Evolutionary conservation across 495 filamentous ascomycete genomes (phyloP).

Genomic region (Neurospora pannonica): DNA sequence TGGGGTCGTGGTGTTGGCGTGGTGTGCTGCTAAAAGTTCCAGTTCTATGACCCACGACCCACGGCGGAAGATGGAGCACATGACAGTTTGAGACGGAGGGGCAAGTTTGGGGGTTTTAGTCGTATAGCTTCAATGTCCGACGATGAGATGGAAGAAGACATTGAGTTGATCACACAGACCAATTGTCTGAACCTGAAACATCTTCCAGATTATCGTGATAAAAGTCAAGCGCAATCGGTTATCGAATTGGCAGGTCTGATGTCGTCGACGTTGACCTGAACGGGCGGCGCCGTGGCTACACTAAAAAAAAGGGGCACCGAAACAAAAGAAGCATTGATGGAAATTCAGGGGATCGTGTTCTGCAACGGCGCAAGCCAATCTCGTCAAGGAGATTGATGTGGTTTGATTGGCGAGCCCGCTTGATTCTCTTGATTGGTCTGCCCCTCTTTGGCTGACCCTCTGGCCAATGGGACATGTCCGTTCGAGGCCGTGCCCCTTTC

Average conservation of each 20-base stretch:
- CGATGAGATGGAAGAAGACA: not conserved
- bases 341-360: not conserved
- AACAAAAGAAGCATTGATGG: not conserved
- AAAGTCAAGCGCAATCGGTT: not conserved
- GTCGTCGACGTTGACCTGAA: not conserved
- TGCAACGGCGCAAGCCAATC: constrained; percentile 12
- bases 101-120: not conserved
- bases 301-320: not conserved
- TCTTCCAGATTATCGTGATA: not conserved
- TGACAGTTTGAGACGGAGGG: not conserved
- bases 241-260: not conserved
- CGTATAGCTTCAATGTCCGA: not conserved
- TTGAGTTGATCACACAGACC: not conserved
- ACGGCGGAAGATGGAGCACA: not conserved
- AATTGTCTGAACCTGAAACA: not conserved
- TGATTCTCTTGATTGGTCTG: not conserved
- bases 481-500: not conserved
- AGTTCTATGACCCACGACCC: not conserved
- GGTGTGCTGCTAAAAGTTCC: not conserved
- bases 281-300: not conserved
- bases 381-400: constrained; percentile 19
- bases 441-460: not conserved
- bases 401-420: constrained; percentile 10
- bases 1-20: not conserved
- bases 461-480: not conserved